phyloP scores from a whole-genome alignment of 805 yeast genomes.

The Cyberlindnera suaveolens region DNA sequence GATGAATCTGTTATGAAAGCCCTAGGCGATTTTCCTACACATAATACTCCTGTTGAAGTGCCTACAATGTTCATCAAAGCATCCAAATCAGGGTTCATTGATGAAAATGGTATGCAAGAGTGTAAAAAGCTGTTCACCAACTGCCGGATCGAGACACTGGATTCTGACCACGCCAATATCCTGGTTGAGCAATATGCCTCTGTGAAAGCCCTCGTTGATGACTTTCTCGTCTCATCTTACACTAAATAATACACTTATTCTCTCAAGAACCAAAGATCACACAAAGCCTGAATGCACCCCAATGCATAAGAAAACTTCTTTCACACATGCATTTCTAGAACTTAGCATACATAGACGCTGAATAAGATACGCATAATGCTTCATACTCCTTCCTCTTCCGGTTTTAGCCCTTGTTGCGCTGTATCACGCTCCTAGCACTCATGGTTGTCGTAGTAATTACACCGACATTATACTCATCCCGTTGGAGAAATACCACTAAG shows the following conservation, averaged over 20 bases:
- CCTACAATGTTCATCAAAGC: constrained; percentile 39
- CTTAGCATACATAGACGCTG: too few species aligned
- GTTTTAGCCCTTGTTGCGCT: too few species aligned
- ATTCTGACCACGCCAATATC: constrained; percentile 7
- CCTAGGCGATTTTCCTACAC: constrained; percentile 25
- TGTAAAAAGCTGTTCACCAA: constrained; percentile 3
- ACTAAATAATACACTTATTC: too few species aligned
- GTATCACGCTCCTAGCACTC: too few species aligned
- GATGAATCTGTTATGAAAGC: constrained; percentile 9
- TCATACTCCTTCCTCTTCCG: too few species aligned
- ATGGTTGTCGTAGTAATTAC: neutral
- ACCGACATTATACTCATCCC: neutral
- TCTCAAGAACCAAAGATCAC: neutral
- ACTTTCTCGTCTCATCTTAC: neutral
- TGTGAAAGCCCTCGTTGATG: constrained; percentile 1
- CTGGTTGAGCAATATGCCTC: constrained; percentile 4
- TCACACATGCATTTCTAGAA: neutral
- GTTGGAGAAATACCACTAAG: neutral
- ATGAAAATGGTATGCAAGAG: constrained; percentile 19
- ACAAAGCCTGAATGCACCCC: neutral
- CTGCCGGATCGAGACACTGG: neutral
- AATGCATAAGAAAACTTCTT: neutral
- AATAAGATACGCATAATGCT: too few species aligned
- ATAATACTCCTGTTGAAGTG: neutral
- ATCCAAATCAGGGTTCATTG: constrained; percentile 34